Conservation (phyloP, 768 basidiomycete species). For the Cystofilobasidium macerans region DNA sequence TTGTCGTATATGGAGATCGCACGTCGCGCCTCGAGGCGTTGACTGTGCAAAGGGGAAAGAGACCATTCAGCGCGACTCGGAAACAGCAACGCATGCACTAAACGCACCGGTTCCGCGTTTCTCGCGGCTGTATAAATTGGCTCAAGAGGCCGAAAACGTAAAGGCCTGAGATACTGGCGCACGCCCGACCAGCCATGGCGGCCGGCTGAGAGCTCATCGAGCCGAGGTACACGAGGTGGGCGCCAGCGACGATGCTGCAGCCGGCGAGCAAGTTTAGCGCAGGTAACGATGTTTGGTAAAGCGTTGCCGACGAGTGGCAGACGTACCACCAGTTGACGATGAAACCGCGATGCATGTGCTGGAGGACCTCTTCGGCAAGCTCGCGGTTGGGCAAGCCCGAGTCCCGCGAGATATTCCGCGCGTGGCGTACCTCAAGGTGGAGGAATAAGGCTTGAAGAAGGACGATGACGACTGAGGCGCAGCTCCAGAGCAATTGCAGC, state of each 20-base stretch:
- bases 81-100: not conserved
- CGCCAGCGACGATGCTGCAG: not conserved
- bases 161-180: not conserved
- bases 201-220: not conserved
- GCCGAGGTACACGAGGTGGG: not conserved
- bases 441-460: not conserved
- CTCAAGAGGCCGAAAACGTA: not conserved
- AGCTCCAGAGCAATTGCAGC: not conserved
- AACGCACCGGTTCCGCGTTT: not conserved
- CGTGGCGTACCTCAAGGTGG: not conserved
- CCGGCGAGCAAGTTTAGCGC: no score
- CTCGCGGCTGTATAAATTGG: not conserved
- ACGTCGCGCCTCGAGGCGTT: no score
- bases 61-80: not conserved
- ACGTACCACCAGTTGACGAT: constrained; percentile 2
- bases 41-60: not conserved
- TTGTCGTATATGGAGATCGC: no score
- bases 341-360: not conserved
- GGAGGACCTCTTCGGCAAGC: not conserved
- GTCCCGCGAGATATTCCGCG: not conserved
- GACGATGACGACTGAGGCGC: not conserved
- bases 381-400: not conserved
- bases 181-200: not conserved
- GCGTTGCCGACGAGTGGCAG: no score
- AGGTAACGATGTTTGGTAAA: no score